Percentiles rank a stretch among this genome's conserved stretches.
These are phyloP conservation scores for Boletus fagicola DNA, from an alignment of 768 basidiomycete species.

Conservation along the genomic window DNA sequence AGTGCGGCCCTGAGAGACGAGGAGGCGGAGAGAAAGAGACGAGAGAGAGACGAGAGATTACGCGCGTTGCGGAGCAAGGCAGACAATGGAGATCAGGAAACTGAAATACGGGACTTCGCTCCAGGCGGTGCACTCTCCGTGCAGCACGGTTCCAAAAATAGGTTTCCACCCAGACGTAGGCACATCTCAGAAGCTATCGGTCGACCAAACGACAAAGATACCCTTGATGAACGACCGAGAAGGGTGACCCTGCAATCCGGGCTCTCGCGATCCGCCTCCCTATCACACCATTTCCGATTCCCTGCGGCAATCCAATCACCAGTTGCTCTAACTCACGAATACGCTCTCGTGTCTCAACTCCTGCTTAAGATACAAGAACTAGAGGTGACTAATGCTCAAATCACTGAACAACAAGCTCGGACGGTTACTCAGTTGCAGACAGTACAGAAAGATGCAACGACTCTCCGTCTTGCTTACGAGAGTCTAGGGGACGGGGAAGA, in stretches of 20 bases:
- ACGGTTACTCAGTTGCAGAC: constrained; percentile 61
- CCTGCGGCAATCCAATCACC: constrained; percentile 11
- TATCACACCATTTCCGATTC: constrained; percentile 21
- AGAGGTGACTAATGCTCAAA: constrained; percentile 67
- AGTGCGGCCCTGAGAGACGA: constrained; percentile 27
- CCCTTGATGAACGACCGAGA: constrained; percentile 16
- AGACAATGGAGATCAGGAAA: constrained; percentile 30
- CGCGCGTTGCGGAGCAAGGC: constrained; percentile 48
- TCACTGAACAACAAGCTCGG: constrained; percentile 60
- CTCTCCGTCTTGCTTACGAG: constrained; percentile 69
- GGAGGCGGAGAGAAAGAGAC: constrained; percentile 30
- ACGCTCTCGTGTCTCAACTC: constrained; percentile 65
- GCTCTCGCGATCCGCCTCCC: constrained; percentile 26
- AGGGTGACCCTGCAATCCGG: constrained; percentile 20
- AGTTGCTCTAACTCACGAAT: constrained; percentile 36
- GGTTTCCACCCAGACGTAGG: constrained; percentile 25
- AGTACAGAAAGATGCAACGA: constrained; percentile 70
- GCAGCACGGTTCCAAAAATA: constrained; percentile 18
- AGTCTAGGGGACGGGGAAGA: constrained; percentile 55
- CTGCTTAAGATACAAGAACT: constrained; percentile 74
- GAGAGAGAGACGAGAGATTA: constrained; percentile 50
- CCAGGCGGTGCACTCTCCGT: constrained; percentile 48
- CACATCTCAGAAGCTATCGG: constrained; percentile 29
- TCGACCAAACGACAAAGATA: constrained; percentile 11
- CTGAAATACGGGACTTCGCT: constrained; percentile 56